Percentiles rank a stretch among this genome's conserved stretches.
These are phyloP conservation scores for Phyllostachys edulis DNA, from an alignment of 176 grass and related monocot species.

Conservation along the genomic window DNA sequence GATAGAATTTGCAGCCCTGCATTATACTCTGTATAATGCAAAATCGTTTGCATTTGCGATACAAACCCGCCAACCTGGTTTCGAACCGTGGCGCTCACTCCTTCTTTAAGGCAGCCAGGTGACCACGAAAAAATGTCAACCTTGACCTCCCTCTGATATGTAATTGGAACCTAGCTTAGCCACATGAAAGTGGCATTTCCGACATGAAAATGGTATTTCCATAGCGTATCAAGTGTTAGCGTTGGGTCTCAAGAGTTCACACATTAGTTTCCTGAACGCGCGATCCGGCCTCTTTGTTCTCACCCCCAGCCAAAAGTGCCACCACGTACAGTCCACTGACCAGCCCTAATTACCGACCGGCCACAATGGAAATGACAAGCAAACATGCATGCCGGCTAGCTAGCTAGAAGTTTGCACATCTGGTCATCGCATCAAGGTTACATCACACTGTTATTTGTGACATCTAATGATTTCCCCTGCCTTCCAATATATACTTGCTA, in stretches of 20 bases:
- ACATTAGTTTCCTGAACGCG: neutral
- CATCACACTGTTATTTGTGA: neutral
- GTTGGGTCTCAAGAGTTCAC: neutral
- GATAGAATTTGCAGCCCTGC: neutral
- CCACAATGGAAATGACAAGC: neutral
- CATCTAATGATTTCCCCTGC: slow-evolving; percentile 20
- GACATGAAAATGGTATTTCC: neutral
- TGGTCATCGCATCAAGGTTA: neutral
- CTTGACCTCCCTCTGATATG: too few relatives aligned
- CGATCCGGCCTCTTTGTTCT: too few relatives aligned
- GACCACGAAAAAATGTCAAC: too few relatives aligned
- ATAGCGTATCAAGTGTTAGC: neutral
- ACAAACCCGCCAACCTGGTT: too few relatives aligned
- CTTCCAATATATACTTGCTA: neutral
- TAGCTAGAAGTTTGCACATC: slow-evolving; percentile 1
- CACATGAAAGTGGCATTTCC: neutral
- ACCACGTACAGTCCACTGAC: neutral
- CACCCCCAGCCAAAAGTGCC: neutral
- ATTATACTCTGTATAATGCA: too few relatives aligned
- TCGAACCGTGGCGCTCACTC: too few relatives aligned
- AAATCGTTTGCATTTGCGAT: neutral
- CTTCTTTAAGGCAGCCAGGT: too few relatives aligned
- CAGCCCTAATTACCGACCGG: neutral
- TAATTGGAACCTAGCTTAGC: too few relatives aligned
- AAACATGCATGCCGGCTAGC: slow-evolving; percentile 21